A percentile compares a stretch with the other conserved stretches of the same genome.
These are phyloP conservation scores for Cystobasidium slooffiae DNA, from an alignment of 1,284 basidiomycete species.

Conservation along the genomic window DNA sequence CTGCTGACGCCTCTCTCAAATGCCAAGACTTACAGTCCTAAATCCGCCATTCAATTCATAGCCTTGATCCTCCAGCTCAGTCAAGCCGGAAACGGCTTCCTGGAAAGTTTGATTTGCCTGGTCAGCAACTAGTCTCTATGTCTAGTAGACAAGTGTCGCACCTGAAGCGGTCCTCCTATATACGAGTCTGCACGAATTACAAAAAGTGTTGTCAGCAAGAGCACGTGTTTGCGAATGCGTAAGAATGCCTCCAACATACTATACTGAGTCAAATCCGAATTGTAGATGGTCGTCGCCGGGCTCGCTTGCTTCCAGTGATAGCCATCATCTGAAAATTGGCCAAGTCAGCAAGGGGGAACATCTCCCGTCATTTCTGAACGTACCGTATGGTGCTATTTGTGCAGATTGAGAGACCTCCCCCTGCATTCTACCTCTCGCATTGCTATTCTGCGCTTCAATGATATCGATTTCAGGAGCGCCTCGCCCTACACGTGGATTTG, in stretches of 20 bases:
- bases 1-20: not conserved
- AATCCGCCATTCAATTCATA: conserved; percentile 44
- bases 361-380: not conserved
- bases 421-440: conserved; percentile 49
- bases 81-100: conserved; percentile 55
- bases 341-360: not conserved
- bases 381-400: conserved; percentile 65
- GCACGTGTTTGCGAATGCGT: not conserved
- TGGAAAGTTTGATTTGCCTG: conserved; percentile 45
- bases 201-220: not conserved
- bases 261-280: conserved; percentile 48
- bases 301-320: conserved; percentile 16
- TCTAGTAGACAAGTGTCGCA: not conserved
- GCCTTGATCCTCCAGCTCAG: conserved; percentile 50
- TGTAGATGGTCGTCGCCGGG: conserved; percentile 49
- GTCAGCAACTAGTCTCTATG: not conserved
- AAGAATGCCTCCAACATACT: conserved; percentile 2
- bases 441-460: conserved; percentile 66
- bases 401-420: conserved; percentile 77
- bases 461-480: conserved; percentile 71
- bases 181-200: conserved; percentile 7
- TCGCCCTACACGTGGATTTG: conserved; percentile 62
- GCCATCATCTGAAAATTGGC: conserved; percentile 2
- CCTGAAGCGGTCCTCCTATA: conserved; percentile 19
- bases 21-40: conserved; percentile 43